phyloP scores from a whole-genome alignment of 768 basidiomycete species.

The Fomitopsis pulvina region DNA sequence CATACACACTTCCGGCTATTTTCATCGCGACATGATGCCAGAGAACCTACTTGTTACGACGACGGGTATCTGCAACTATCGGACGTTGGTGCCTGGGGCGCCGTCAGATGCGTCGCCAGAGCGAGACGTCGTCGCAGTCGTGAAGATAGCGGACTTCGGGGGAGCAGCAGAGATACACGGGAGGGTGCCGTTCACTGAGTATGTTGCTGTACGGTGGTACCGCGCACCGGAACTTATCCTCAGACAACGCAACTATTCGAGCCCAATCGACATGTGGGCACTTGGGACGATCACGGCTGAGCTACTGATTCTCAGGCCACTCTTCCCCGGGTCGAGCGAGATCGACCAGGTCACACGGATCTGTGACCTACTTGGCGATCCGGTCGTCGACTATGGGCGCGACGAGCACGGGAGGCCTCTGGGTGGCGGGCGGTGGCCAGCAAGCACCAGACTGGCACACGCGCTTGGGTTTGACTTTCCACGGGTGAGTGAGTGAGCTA shows the following conservation, averaged over 20 bases:
- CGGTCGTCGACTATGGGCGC: slow-evolving; percentile 72
- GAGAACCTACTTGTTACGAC: slow-evolving; percentile 99
- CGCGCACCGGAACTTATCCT: slow-evolving; percentile 96
- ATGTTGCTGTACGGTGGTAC: slow-evolving; percentile 99
- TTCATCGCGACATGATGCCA: slow-evolving; percentile 99
- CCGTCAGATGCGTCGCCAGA: slow-evolving; percentile 63
- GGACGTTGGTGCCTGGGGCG: slow-evolving; percentile 65
- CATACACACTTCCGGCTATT: slow-evolving; percentile 89
- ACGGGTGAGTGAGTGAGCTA: slow-evolving; percentile 49
- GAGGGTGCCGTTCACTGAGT: slow-evolving; percentile 93
- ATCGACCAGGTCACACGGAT: slow-evolving; percentile 90
- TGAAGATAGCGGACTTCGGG: slow-evolving; percentile 98
- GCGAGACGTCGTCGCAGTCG: slow-evolving; percentile 91
- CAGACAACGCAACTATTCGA: slow-evolving; percentile 87
- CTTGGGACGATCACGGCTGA: slow-evolving; percentile 98
- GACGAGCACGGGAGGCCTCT: slow-evolving; percentile 61
- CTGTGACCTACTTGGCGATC: slow-evolving; percentile 91
- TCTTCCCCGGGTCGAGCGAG: slow-evolving; percentile 93
- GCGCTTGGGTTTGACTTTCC: slow-evolving; percentile 83
- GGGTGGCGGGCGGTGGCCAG: slow-evolving; percentile 86
- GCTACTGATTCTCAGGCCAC: slow-evolving; percentile 86
- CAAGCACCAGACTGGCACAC: slow-evolving; percentile 83
- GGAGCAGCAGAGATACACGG: slow-evolving; percentile 87
- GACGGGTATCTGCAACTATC: slow-evolving; percentile 90
- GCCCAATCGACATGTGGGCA: slow-evolving; percentile 99